Evolutionary conservation across 768 basidiomycete species (phyloP).

Genomic region (Trichaptum fuscoviolaceum): DNA sequence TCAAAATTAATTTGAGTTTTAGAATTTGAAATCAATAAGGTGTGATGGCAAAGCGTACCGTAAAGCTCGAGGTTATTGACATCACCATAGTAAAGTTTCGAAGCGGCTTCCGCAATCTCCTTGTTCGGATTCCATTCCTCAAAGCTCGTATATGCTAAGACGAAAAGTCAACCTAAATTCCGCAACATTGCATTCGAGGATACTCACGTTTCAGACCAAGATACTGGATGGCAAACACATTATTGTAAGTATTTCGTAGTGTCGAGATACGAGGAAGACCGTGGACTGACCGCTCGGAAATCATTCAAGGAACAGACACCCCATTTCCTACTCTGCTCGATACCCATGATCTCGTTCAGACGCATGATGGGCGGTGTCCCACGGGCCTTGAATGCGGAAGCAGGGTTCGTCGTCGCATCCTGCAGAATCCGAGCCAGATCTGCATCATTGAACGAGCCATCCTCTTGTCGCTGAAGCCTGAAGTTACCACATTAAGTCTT

Average conservation of each 20-base stretch:
- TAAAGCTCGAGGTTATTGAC: constrained; percentile 79
- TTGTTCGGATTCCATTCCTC: constrained; percentile 77
- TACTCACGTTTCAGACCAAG: constrained; percentile 68
- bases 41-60: constrained; percentile 54
- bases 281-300: constrained; percentile 54
- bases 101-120: constrained; percentile 64
- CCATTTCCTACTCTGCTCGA: constrained; percentile 71
- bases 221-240: constrained; percentile 43
- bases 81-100: constrained; percentile 64
- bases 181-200: not conserved
- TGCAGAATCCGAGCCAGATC: constrained; percentile 65
- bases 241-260: not conserved
- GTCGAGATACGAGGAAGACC: not conserved
- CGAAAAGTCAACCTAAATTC: constrained; percentile 9
- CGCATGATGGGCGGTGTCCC: constrained; percentile 73
- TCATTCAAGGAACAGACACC: constrained; percentile 82
- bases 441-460: constrained; percentile 62
- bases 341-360: constrained; percentile 80
- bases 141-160: constrained; percentile 60
- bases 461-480: constrained; percentile 55
- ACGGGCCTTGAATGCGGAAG: constrained; percentile 69
- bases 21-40: constrained; percentile 3
- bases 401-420: constrained; percentile 64
- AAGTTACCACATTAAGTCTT: not conserved
- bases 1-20: not conserved